Conservation (phyloP, 2,329 filamentous ascomycete genomes). For the Colletotrichum lini region DNA sequence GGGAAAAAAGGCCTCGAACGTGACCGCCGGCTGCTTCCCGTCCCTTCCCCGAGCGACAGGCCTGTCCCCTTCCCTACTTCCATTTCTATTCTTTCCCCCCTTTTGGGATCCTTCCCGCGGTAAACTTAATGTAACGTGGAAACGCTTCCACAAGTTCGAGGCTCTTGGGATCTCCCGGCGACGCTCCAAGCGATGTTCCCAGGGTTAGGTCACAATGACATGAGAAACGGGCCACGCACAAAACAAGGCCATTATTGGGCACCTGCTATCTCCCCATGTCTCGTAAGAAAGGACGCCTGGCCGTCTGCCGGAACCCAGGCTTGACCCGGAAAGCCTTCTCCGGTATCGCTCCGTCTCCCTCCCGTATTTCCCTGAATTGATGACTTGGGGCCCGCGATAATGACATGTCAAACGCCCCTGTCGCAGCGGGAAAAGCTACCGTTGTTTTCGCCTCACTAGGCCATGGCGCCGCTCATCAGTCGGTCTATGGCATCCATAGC, state of each 20-base stretch:
- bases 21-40: conserved; percentile 2
- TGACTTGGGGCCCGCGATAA: conserved; percentile 7
- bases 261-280: conserved; percentile 12
- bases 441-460: conserved; percentile 24
- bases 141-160: background rate
- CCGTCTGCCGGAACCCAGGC: conserved; percentile 9
- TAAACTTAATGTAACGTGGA: background rate
- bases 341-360: conserved; percentile 20
- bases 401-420: conserved; percentile 40
- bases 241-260: conserved; percentile 20
- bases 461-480: conserved; percentile 32
- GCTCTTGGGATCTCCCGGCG: background rate
- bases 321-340: conserved; percentile 12
- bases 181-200: background rate
- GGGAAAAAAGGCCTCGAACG: background rate
- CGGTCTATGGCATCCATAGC: conserved; percentile 36
- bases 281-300: conserved; percentile 17
- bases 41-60: background rate
- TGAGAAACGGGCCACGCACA: conserved; percentile 12
- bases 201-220: conserved; percentile 15
- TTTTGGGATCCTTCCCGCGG: background rate
- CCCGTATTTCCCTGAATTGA: conserved; percentile 18
- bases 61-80: too few species aligned
- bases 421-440: conserved; percentile 34
- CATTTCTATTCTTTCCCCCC: too few species aligned